Conservation (phyloP, 306 rosid species). For the Quercus berberidifolia region DNA sequence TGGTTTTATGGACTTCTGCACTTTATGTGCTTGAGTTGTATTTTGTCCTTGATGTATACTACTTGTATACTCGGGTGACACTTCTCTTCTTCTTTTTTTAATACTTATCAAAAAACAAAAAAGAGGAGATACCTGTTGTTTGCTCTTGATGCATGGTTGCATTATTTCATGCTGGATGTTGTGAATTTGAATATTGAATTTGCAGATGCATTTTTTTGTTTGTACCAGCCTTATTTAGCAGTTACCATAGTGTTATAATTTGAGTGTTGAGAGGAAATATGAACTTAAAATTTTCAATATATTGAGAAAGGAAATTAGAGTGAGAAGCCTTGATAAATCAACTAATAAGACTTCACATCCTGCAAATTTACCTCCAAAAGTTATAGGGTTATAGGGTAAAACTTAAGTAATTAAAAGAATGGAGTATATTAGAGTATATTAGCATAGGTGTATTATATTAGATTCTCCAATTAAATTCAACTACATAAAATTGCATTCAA, state of each 20-base stretch:
- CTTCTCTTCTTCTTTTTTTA: no score
- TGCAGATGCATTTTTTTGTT: neutral
- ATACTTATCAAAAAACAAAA: no score
- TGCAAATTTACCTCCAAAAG: neutral
- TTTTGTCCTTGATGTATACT: no score
- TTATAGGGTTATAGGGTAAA: no score
- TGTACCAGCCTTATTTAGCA: neutral
- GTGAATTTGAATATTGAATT: neutral
- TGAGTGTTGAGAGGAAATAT: neutral
- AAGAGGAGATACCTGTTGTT: neutral
- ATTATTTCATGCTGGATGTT: neutral
- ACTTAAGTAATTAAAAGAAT: no score
- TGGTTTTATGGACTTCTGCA: no score
- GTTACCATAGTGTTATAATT: neutral
- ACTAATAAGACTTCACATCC: neutral
- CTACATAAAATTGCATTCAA: no score
- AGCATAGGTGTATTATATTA: no score
- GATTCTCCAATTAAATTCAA: no score
- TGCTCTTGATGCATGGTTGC: constrained; percentile 12
- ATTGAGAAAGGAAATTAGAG: neutral
- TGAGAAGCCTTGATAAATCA: neutral
- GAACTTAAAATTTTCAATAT: neutral
- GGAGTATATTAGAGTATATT: no score
- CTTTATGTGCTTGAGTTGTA: no score
- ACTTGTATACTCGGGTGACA: no score